Conservation (phyloP, 1,284 basidiomycete genomes). For the Moesziomyces parantarcticus region DNA sequence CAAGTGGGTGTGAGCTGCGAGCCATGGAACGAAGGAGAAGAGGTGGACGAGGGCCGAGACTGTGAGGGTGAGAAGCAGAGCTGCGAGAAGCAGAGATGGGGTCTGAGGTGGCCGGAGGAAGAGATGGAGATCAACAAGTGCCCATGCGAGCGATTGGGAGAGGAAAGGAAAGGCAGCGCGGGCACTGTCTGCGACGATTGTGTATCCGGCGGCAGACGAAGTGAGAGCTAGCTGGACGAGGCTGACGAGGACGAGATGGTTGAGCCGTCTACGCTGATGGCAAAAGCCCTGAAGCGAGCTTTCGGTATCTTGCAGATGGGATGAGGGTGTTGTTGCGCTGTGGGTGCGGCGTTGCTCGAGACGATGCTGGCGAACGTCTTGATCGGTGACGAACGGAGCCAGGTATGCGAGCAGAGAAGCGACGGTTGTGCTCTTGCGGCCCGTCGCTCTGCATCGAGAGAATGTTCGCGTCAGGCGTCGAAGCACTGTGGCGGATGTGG, state of each 20-base stretch:
- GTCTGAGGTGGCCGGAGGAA: constrained; percentile 28
- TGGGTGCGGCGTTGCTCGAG: neutral
- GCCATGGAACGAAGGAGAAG: constrained; percentile 14
- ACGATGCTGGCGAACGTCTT: constrained; percentile 24
- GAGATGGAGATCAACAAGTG: constrained; percentile 21
- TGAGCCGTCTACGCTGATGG: constrained; percentile 21
- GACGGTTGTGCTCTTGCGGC: neutral
- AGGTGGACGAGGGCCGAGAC: constrained; percentile 13
- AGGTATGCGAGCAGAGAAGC: constrained; percentile 17
- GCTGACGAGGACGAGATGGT: constrained; percentile 14
- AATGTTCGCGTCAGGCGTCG: neutral
- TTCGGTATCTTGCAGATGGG: no score
- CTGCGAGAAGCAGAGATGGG: constrained; percentile 16
- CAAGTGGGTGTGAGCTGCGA: neutral
- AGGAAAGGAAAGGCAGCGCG: neutral
- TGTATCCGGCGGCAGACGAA: constrained; percentile 9
- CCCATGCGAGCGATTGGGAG: constrained; percentile 14
- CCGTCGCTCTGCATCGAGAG: neutral
- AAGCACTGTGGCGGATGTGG: neutral
- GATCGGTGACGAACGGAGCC: constrained; percentile 34
- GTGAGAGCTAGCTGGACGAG: constrained; percentile 4
- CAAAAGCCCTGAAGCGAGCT: constrained; percentile 11
- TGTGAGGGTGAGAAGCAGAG: constrained; percentile 17
- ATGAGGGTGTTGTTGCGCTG: neutral
- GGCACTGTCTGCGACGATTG: neutral